Conservation (phyloP, 495 filamentous ascomycete species). For the Tuber umbilicatum region DNA sequence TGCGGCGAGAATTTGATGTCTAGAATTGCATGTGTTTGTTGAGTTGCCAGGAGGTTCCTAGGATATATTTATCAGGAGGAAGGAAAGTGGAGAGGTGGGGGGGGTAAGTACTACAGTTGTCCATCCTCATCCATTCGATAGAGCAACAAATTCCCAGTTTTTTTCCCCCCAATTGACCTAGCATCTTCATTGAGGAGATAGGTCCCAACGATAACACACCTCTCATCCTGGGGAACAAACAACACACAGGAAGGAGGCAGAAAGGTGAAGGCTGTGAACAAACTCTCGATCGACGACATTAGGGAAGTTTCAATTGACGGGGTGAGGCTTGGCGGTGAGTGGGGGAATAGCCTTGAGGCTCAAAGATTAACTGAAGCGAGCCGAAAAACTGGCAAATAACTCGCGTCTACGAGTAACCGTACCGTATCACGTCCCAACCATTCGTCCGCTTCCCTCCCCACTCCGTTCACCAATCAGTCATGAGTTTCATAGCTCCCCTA, state of each 20-base stretch:
- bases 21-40: conserved; percentile 60
- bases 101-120: neutral
- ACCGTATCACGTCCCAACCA: neutral
- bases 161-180: conserved; percentile 43
- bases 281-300: conserved; percentile 6
- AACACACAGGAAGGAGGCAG: conserved; percentile 78
- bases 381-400: conserved; percentile 11
- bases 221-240: conserved; percentile 60
- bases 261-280: conserved; percentile 38
- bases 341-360: conserved; percentile 8
- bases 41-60: conserved; percentile 45
- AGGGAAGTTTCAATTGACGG: conserved; percentile 4
- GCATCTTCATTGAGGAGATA: conserved; percentile 56
- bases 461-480: neutral
- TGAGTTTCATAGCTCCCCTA: neutral
- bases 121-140: conserved; percentile 45
- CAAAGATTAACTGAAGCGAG: conserved; percentile 9
- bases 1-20: conserved; percentile 75
- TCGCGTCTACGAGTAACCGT: neutral
- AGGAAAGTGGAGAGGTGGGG: neutral
- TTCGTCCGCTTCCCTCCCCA: neutral
- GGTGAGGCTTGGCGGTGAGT: conserved; percentile 14
- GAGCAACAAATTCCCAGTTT: conserved; percentile 66
- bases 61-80: conserved; percentile 27
- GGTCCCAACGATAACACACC: conserved; percentile 75